Conservation (phyloP, 208 protist genomes). For the Acanthamoeba royreba region DNA sequence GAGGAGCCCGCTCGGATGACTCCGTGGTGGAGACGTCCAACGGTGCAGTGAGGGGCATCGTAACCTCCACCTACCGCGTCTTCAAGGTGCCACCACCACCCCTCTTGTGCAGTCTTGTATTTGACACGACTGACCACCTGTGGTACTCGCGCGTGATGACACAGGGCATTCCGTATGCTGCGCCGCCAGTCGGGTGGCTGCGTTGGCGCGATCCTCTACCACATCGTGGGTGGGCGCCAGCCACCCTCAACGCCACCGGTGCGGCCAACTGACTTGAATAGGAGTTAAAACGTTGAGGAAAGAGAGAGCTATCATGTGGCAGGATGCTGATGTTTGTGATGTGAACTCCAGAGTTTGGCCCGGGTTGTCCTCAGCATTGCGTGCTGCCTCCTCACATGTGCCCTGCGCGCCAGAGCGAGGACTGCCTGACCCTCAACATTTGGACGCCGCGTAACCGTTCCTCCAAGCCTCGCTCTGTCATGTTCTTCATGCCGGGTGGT, state of each 20-base stretch:
- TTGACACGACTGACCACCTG: neutral
- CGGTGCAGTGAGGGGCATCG: neutral
- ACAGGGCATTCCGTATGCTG: neutral
- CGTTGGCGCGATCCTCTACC: neutral
- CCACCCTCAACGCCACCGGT: neutral
- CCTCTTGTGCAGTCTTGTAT: neutral
- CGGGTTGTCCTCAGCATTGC: neutral
- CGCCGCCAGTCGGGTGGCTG: neutral
- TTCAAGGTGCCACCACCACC: neutral
- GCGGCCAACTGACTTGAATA: neutral
- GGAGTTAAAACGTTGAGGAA: no score
- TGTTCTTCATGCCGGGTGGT: neutral
- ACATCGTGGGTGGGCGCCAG: neutral
- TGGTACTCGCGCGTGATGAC: neutral
- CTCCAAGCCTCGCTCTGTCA: neutral
- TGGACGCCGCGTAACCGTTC: neutral
- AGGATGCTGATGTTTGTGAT: neutral
- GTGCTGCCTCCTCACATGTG: neutral
- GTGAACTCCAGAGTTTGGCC: neutral
- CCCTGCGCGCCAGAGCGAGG: neutral
- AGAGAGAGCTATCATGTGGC: neutral
- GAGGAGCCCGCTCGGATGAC: no score
- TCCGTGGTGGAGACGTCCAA: neutral
- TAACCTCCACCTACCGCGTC: neutral
- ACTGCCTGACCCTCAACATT: constrained; percentile 1